Conservation (phyloP, 495 filamentous ascomycete species). For the Xylaria sp. region DNA sequence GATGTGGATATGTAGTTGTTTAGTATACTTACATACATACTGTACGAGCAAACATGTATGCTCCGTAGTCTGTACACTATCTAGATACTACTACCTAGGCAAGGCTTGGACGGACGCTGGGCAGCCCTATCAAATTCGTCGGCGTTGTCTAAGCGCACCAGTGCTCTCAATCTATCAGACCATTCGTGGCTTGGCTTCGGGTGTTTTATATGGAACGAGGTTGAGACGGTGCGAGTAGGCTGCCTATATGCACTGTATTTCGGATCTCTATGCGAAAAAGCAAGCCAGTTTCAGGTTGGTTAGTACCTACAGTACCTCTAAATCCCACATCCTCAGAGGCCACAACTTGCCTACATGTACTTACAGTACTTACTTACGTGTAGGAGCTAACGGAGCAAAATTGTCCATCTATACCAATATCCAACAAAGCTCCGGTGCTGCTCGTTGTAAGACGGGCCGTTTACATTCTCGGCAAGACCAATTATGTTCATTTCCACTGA, state of each 20-base stretch:
- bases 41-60: no score
- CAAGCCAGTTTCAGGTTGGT: background rate
- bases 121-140: slow-evolving; percentile 22
- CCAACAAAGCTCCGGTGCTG: background rate
- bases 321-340: no score
- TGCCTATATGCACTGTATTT: background rate
- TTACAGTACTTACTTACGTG: background rate
- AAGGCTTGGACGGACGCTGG: slow-evolving; percentile 21
- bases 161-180: slow-evolving; percentile 15
- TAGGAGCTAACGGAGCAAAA: no score
- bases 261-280: background rate
- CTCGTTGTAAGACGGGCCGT: background rate
- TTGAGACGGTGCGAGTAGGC: background rate
- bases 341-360: no score
- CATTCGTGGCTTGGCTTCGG: slow-evolving; percentile 25
- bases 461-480: background rate
- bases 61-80: no score
- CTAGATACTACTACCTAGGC: background rate
- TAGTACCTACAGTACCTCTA: no score
- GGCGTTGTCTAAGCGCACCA: slow-evolving; percentile 14
- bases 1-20: no score
- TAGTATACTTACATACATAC: no score
- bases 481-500: background rate
- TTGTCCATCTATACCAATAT: no score
- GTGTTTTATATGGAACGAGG: background rate